Conservation (phyloP, 2,329 filamentous ascomycete genomes). For the Metarhizium anisopliae region DNA sequence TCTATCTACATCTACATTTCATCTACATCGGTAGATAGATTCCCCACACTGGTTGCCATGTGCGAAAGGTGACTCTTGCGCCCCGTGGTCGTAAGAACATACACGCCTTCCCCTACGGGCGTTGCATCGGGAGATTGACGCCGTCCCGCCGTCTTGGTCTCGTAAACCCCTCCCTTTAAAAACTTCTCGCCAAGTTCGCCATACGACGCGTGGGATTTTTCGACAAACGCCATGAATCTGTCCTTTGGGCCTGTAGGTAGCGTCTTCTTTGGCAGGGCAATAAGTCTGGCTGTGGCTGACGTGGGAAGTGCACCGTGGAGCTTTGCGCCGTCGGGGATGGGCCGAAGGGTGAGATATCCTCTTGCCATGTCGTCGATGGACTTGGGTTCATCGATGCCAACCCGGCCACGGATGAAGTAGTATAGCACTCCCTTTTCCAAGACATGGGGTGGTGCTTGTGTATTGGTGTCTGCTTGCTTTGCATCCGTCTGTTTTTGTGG, state of each 20-base stretch:
- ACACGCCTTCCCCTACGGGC: slow-evolving; percentile 77
- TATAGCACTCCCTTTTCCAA: slow-evolving; percentile 86
- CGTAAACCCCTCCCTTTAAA: slow-evolving; percentile 56
- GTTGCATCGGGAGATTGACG: slow-evolving; percentile 60
- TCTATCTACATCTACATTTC: no score
- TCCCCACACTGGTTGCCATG: no score
- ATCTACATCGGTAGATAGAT: no score
- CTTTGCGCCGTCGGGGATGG: slow-evolving; percentile 55
- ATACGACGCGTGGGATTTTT: slow-evolving; percentile 60
- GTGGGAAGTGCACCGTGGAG: slow-evolving; percentile 43
- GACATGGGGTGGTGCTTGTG: slow-evolving; percentile 28
- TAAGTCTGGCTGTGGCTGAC: slow-evolving; percentile 55
- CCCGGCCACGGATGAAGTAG: slow-evolving; percentile 77
- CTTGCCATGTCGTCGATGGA: slow-evolving; percentile 65
- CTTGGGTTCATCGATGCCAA: slow-evolving; percentile 62
- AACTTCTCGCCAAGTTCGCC: slow-evolving; percentile 65
- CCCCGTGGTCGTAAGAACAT: slow-evolving; percentile 66
- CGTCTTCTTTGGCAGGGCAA: slow-evolving; percentile 77
- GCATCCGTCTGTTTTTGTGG: not conserved
- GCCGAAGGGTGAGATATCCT: slow-evolving; percentile 71
- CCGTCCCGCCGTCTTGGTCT: slow-evolving; percentile 65
- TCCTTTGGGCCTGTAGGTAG: slow-evolving; percentile 62
- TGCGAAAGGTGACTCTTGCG: slow-evolving; percentile 72
- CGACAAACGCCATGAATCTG: slow-evolving; percentile 73
- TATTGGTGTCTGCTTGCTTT: not conserved